A percentile compares a stretch with the other conserved stretches of the same genome.
Conservation (phyloP, 2,329 filamentous ascomycete genomes). For the Xylariaceae sp. region DNA sequence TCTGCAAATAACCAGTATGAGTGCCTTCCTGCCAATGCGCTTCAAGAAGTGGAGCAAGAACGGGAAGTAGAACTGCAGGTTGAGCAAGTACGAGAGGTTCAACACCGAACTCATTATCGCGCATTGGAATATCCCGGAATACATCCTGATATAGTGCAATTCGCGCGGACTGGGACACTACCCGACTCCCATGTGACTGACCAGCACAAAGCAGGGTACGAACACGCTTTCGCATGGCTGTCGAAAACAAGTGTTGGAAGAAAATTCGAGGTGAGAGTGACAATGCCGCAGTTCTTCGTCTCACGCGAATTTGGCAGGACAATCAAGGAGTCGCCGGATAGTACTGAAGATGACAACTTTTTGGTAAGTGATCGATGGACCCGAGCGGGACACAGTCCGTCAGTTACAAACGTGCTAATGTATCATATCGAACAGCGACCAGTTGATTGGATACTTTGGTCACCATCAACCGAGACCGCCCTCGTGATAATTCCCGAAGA, state of each 20-base stretch:
- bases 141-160: conserved; percentile 43
- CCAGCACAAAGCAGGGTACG: conserved; percentile 33
- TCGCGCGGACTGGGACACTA: conserved; percentile 44
- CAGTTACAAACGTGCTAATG: too few relatives aligned
- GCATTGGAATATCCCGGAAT: conserved; percentile 45
- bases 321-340: conserved; percentile 25
- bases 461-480: conserved; percentile 40
- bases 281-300: conserved; percentile 33
- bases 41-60: conserved; percentile 61
- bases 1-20: conserved; percentile 34
- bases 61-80: conserved; percentile 59
- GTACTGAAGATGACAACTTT: conserved; percentile 30
- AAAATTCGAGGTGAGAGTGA: conserved; percentile 27
- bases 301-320: conserved; percentile 48
- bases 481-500: conserved; percentile 63
- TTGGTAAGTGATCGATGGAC: conserved; percentile 11
- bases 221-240: conserved; percentile 43
- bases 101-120: conserved; percentile 42
- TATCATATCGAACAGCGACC: conserved; percentile 34
- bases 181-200: conserved; percentile 8
- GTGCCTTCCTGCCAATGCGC: conserved; percentile 40
- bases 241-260: conserved; percentile 32
- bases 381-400: too few relatives aligned
- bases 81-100: conserved; percentile 53
- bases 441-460: conserved; percentile 63